phyloP scores from a whole-genome alignment of 1,284 basidiomycete genomes.

The Cryptococcus maquisensis region DNA sequence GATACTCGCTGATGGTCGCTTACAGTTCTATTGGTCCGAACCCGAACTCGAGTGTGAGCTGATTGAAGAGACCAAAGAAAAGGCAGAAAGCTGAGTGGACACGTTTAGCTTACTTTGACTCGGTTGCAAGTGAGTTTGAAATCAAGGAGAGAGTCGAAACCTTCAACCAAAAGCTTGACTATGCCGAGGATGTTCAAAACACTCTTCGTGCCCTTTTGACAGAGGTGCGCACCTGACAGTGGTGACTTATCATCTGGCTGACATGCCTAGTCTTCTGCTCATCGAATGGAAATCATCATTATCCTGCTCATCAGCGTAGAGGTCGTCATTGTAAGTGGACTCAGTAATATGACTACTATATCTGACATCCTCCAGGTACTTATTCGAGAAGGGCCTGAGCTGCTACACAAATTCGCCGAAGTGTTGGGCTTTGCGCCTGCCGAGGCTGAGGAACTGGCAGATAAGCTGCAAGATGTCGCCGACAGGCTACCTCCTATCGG shows the following conservation, averaged over 20 bases:
- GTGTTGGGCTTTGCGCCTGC: not conserved
- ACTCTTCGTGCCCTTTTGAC: conserved; percentile 67
- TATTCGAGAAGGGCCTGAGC: conserved; percentile 29
- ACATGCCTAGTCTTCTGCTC: conserved; percentile 63
- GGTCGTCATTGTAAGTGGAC: conserved; percentile 71
- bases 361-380: conserved; percentile 15
- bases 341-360: not conserved
- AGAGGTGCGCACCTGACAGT: conserved; percentile 54
- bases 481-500: conserved; percentile 3
- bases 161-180: conserved; percentile 87
- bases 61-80: not conserved
- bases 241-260: not conserved
- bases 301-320: conserved; percentile 86
- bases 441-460: conserved; percentile 3
- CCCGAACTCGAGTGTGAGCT: conserved; percentile 72
- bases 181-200: conserved; percentile 71
- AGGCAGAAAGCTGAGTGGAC: not conserved
- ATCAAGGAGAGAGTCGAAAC: conserved; percentile 71
- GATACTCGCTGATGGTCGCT: conserved; percentile 1
- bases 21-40: conserved; percentile 81
- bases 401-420: conserved; percentile 19
- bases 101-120: conserved; percentile 69
- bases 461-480: not conserved
- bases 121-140: conserved; percentile 73
- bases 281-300: conserved; percentile 87